Evolutionary conservation across 2,329 filamentous ascomycete genomes (phyloP).

Genomic region (Cordyceps fumosorosea): DNA sequence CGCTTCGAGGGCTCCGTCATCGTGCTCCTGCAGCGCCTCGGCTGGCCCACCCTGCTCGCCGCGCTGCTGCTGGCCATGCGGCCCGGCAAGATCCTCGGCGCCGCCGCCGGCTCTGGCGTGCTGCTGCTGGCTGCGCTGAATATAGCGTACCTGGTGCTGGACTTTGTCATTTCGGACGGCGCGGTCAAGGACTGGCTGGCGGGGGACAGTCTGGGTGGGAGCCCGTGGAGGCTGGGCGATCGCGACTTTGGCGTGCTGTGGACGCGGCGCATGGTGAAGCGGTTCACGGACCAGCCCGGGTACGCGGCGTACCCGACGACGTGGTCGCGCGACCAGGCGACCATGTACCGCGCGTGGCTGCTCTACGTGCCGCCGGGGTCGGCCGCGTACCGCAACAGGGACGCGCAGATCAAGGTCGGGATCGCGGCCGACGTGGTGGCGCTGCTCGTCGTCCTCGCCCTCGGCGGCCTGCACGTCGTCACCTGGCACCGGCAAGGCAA

Average conservation of each 20-base stretch:
- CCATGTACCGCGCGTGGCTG: background rate
- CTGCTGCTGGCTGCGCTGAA: background rate
- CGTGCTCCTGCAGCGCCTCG: background rate
- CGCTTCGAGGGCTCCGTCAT: background rate
- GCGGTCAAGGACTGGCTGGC: background rate
- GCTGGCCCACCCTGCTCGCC: background rate
- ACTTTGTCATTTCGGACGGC: background rate
- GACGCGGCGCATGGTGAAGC: background rate
- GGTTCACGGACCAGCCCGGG: background rate
- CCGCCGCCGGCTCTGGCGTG: background rate
- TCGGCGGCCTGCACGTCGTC: background rate
- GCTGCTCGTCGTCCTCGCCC: background rate
- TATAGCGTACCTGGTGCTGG: background rate
- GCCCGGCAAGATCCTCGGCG: background rate
- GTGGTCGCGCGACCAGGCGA: background rate
- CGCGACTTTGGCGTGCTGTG: background rate
- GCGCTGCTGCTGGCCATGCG: background rate
- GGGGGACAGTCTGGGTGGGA: background rate
- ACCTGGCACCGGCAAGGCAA: conserved; percentile 1
- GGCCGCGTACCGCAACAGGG: background rate
- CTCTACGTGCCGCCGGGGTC: background rate
- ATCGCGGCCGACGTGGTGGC: background rate
- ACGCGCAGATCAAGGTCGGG: background rate
- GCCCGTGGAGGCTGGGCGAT: background rate
- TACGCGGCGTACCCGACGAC: background rate